A percentile compares a stretch with the other conserved stretches of the same genome.
Conservation (phyloP, 345 rosid species). For the Tarenaya hassleriana region DNA sequence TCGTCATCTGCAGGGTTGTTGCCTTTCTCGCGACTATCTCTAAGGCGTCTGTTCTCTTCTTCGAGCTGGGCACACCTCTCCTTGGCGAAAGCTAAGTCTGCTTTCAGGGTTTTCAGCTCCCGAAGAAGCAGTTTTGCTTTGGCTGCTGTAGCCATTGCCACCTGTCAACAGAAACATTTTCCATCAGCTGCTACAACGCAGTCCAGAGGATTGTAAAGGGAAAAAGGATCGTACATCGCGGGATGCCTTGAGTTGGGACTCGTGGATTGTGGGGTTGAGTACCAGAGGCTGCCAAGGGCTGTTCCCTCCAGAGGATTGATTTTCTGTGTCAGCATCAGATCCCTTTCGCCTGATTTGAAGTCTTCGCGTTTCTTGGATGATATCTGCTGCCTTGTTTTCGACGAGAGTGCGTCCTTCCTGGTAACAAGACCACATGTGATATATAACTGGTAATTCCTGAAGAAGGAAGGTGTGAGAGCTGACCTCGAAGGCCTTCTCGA, state of each 20-base stretch:
- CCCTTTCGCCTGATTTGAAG: conserved; percentile 67
- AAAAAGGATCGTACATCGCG: conserved; percentile 65
- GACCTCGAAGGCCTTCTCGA: conserved; percentile 86
- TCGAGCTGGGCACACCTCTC: conserved; percentile 83
- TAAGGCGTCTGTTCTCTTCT: conserved; percentile 78
- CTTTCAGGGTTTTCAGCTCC: conserved; percentile 79
- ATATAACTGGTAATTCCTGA: neutral
- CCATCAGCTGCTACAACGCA: too few species aligned
- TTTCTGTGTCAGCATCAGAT: conserved; percentile 24
- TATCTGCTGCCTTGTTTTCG: conserved; percentile 69
- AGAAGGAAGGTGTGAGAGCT: neutral
- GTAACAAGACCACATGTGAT: conserved; percentile 5
- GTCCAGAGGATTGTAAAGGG: too few species aligned
- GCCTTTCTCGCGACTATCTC: conserved; percentile 83
- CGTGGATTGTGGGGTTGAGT: conserved; percentile 45
- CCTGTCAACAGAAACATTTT: conserved; percentile 41
- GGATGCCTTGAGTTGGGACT: conserved; percentile 93
- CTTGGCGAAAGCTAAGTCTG: conserved; percentile 76
- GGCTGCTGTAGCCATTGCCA: conserved; percentile 97
- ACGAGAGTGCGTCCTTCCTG: conserved; percentile 84
- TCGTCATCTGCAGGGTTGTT: conserved; percentile 84
- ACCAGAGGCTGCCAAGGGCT: conserved; percentile 27
- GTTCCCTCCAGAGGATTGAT: conserved; percentile 40
- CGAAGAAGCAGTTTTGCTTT: conserved; percentile 96
- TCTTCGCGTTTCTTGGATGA: conserved; percentile 66